Evolutionary conservation across 805 yeast genomes (phyloP).

Genomic region (Saccharomycopsis fibuligera): DNA sequence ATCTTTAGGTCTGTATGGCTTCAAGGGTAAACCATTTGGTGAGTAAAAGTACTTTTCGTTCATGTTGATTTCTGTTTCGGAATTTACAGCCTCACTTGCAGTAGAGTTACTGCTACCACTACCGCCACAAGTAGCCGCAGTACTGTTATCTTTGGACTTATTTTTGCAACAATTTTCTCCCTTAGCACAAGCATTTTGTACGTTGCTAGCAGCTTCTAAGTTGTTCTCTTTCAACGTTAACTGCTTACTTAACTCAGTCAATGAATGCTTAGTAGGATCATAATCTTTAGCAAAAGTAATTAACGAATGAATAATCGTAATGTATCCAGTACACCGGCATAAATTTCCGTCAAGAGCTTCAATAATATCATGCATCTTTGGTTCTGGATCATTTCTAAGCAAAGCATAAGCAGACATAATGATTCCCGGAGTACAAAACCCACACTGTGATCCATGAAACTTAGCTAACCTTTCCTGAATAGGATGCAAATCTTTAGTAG

Average conservation of each 20-base stretch:
- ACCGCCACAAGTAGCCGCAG: not conserved
- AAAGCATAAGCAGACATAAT: constrained; percentile 42
- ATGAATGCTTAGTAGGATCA: constrained; percentile 21
- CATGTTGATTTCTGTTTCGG: constrained; percentile 30
- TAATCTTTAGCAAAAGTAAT: constrained; percentile 35
- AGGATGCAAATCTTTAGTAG: constrained; percentile 36
- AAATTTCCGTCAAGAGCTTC: constrained; percentile 44
- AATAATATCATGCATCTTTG: constrained; percentile 33
- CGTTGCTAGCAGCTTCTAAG: not conserved
- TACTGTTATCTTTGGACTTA: constrained; percentile 22
- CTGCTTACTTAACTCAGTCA: constrained; percentile 24
- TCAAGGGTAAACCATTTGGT: constrained; percentile 36
- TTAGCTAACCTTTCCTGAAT: constrained; percentile 44
- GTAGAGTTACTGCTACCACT: constrained; percentile 16
- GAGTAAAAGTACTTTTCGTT: constrained; percentile 27
- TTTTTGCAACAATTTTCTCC: constrained; percentile 34
- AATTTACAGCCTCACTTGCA: not conserved
- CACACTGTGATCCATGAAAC: constrained; percentile 46
- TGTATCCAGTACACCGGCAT: constrained; percentile 45
- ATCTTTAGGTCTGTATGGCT: constrained; percentile 32
- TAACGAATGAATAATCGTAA: constrained; percentile 44
- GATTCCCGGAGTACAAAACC: constrained; percentile 46
- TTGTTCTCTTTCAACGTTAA: constrained; percentile 20
- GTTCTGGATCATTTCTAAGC: constrained; percentile 31
- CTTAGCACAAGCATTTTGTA: constrained; percentile 26